A percentile compares a stretch with the other conserved stretches of the same genome.
Conservation (phyloP, 371 early-diverging fungal species). For the Mucor velutinosus region DNA sequence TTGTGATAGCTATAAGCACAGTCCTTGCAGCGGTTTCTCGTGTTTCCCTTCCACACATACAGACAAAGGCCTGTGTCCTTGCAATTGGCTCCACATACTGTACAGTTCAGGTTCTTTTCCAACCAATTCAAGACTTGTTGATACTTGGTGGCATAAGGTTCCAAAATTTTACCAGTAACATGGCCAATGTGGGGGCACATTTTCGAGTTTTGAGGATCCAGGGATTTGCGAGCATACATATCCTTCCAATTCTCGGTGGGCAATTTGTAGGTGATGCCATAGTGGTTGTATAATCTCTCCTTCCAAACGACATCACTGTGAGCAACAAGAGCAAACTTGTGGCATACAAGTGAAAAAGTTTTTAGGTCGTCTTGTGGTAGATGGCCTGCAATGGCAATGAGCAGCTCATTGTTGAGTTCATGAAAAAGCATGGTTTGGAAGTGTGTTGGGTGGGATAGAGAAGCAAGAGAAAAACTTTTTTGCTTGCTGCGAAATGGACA, state of each 20-base stretch:
- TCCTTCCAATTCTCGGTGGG: constrained; percentile 43
- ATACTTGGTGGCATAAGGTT: constrained; percentile 39
- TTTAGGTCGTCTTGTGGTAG: constrained; percentile 30
- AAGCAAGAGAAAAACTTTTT: not conserved
- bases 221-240: constrained; percentile 35
- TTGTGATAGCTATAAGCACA: constrained; percentile 49
- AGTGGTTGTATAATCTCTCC: constrained; percentile 39
- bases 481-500: not conserved
- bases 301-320: constrained; percentile 45
- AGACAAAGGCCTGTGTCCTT: constrained; percentile 31
- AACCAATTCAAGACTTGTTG: constrained; percentile 43
- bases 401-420: constrained; percentile 38
- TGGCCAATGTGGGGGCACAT: constrained; percentile 49
- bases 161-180: constrained; percentile 26
- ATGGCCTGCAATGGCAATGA: constrained; percentile 42
- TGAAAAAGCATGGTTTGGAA: constrained; percentile 16
- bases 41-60: constrained; percentile 44
- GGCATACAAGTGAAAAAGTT: constrained; percentile 32
- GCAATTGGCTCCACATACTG: constrained; percentile 35
- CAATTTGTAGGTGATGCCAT: constrained; percentile 46
- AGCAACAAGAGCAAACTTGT: constrained; percentile 33
- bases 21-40: constrained; percentile 48
- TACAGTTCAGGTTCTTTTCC: constrained; percentile 41
- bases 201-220: constrained; percentile 38
- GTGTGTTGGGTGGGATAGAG: too few relatives aligned